Evolutionary conservation across 2,329 filamentous ascomycete species (phyloP).

Genomic region (Colletotrichum godetiae): DNA sequence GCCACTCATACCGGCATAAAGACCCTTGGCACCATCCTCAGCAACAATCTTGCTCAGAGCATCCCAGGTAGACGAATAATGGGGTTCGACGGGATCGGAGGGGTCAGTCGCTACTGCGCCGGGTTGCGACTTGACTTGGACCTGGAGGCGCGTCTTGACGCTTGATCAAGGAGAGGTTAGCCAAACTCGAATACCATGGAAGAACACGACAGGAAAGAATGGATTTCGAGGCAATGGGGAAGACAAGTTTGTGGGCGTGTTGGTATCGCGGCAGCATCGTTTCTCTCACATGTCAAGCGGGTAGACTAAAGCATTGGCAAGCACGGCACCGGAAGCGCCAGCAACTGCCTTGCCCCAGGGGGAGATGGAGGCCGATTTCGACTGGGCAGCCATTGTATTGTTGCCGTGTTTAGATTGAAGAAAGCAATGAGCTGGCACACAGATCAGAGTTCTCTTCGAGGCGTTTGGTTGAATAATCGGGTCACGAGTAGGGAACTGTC

Average conservation of each 20-base stretch:
- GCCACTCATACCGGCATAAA: constrained; percentile 91
- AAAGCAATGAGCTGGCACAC: not conserved
- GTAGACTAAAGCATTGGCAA: constrained; percentile 96
- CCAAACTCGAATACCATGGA: constrained; percentile 31
- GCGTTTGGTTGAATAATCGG: not conserved
- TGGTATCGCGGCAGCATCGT: constrained; percentile 1
- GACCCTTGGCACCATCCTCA: constrained; percentile 81
- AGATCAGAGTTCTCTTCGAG: not conserved
- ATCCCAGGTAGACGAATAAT: constrained; percentile 90
- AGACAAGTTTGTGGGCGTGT: not conserved
- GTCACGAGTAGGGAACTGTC: not conserved
- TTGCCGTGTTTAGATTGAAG: not conserved
- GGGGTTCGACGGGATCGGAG: constrained; percentile 64
- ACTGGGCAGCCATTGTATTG: constrained; percentile 61
- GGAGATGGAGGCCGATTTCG: constrained; percentile 78
- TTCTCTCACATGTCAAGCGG: constrained; percentile 89
- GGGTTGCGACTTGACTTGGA: constrained; percentile 80
- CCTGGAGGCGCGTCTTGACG: constrained; percentile 95
- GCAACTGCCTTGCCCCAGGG: constrained; percentile 95
- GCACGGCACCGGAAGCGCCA: constrained; percentile 90
- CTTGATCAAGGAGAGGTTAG: constrained; percentile 55
- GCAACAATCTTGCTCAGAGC: constrained; percentile 86
- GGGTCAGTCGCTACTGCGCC: constrained; percentile 54
- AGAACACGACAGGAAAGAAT: not conserved
- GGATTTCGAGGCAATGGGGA: not conserved